Evolutionary conservation across 208 protist genomes (phyloP).

Genomic region (Crithidia mellificae): DNA sequence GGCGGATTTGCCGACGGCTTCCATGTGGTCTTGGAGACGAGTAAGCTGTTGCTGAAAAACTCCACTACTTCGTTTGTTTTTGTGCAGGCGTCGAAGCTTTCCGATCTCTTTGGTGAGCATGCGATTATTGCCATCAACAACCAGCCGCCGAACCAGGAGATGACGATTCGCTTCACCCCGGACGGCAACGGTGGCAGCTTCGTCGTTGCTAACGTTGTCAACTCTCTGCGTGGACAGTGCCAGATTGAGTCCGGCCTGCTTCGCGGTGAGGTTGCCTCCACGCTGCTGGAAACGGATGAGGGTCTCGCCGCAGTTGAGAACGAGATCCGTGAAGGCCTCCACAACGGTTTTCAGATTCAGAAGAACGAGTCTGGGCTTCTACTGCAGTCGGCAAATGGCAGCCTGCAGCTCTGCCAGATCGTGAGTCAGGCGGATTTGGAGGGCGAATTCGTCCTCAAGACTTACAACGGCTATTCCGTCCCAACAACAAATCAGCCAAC

Average conservation of each 20-base stretch:
- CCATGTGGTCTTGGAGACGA: conserved; percentile 33
- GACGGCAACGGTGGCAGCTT: conserved; percentile 45
- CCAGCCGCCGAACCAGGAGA: conserved; percentile 43
- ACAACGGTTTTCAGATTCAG: conserved; percentile 41
- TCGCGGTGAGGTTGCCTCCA: conserved; percentile 53
- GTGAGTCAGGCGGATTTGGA: conserved; percentile 40
- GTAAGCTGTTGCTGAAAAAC: conserved; percentile 58
- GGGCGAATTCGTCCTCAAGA: conserved; percentile 66
- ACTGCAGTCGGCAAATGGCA: conserved; percentile 36
- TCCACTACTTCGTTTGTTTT: conserved; percentile 48
- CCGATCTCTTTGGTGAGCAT: conserved; percentile 62
- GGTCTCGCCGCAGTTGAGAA: conserved; percentile 41
- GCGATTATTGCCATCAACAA: conserved; percentile 56
- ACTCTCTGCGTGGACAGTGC: conserved; percentile 63
- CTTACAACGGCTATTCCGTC: conserved; percentile 43
- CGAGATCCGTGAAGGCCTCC: conserved; percentile 43
- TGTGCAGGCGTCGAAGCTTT: conserved; percentile 33
- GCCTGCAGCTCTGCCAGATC: conserved; percentile 51
- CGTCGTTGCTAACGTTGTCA: conserved; percentile 52
- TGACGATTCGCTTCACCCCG: conserved; percentile 46
- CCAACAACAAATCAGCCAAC: conserved; percentile 42
- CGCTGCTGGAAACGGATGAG: conserved; percentile 37
- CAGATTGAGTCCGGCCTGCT: conserved; percentile 46
- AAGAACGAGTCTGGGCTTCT: conserved; percentile 42
- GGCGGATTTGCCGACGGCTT: conserved; percentile 58